Base-by-base conservation (phyloP, 331 rosid genomes). In the Cydonia oblonga region DNA sequence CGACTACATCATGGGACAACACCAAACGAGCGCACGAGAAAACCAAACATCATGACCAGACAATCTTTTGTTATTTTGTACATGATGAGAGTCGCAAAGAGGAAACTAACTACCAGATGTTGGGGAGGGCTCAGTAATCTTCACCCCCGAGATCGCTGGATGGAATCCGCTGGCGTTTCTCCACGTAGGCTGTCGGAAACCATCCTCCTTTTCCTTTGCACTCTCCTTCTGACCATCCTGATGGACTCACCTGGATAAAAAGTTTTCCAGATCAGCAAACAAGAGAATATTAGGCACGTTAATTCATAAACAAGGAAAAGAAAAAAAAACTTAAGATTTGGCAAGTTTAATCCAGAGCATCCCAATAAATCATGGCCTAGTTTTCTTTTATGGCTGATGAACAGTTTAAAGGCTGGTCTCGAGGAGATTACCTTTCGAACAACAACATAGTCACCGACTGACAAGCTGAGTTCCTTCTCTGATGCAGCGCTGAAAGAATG, bases 381-480 rank as follows among this genome's bases (percentile, higher is more conserved):
- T 11, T 38, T 46, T 46, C 20, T 6, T n/a, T 20, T 18, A 26
- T 23, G 30, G 28, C 14, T 25, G 15, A 46, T 1, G 19, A 58
- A 58, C 6, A 29, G 3, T 49, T 69, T 56, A 18, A 70, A 15
- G 35, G 9, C 54, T 23, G 56, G 62, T 9, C 20, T 42, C 5
- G 4, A 51, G 71, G 77, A 82, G 23, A 64, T 30, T 44, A 91
- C 96, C 97, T 89, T 95, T 72, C 97, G 85, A 74, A 95, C 98
- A n/a, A 95, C 97, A 53, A 91, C 77, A 49, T 74, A 95, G 73
- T 95, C 96, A 68, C 98, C 98, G 72, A 85, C 90, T 28, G 96
- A 83, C 85, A 95, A 84, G 83, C 88, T 86, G 74, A 95, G 85
- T 69, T 95, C 98, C 81, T 95, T 91, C 80, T 95, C 98, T 3